Conservation (phyloP, 768 basidiomycete species). For the Cytidiella melzeri region DNA sequence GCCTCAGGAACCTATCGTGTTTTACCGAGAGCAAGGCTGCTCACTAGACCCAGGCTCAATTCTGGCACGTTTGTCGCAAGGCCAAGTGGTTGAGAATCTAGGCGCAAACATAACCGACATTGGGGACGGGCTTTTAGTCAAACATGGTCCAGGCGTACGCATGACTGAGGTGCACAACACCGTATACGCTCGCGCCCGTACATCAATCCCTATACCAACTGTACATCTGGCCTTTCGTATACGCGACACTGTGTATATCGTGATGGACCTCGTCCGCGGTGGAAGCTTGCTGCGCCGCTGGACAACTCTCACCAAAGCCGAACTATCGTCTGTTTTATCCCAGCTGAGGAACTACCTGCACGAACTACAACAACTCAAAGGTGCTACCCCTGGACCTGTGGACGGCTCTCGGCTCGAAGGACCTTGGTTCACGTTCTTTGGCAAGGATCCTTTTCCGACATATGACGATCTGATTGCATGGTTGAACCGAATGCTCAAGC, state of each 20-base stretch:
- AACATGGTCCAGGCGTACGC: not conserved
- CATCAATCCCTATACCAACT: not conserved
- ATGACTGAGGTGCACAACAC: not conserved
- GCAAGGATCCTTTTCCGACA: not conserved
- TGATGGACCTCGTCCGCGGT: not conserved
- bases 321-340: not conserved
- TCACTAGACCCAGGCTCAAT: not conserved
- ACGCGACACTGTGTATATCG: not conserved
- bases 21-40: not conserved
- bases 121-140: not conserved
- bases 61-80: not conserved
- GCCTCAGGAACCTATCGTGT: not conserved
- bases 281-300: not conserved
- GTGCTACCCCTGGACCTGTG: not conserved
- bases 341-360: not conserved
- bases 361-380: not conserved
- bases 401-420: not conserved
- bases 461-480: not conserved
- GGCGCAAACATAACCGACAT: not conserved
- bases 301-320: not conserved
- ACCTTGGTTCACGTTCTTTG: not conserved
- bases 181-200: not conserved
- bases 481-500: not conserved
- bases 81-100: not conserved
- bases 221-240: not conserved